phyloP scores from a whole-genome alignment of 2,329 filamentous ascomycete species.

The Botrytis fragariae region DNA sequence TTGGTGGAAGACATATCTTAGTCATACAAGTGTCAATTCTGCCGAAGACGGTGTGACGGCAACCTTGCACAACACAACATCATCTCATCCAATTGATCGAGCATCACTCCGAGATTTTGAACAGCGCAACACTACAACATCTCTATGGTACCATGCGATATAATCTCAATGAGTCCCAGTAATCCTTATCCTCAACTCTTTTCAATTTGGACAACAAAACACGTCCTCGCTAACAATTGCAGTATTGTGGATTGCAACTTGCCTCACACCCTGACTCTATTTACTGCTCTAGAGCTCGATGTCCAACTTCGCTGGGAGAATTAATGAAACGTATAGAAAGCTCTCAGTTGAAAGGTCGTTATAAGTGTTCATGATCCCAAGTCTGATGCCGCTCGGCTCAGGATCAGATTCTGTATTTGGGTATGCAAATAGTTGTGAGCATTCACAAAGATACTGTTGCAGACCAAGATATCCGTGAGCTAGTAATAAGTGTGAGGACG shows the following conservation, averaged over 20 bases:
- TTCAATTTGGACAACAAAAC: not conserved
- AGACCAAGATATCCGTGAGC: not conserved
- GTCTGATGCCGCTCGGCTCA: not conserved
- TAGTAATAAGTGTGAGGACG: not conserved
- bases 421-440: not conserved
- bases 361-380: not conserved
- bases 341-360: no score
- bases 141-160: not conserved
- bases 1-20: not conserved
- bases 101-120: not conserved
- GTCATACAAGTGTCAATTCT: not conserved
- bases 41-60: not conserved
- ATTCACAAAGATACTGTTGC: not conserved
- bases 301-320: no score
- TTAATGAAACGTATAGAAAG: accelerated
- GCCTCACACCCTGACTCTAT: not conserved
- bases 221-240: not conserved
- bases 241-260: not conserved
- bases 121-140: not conserved
- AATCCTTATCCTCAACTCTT: not conserved
- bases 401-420: not conserved
- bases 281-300: not conserved
- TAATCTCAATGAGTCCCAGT: accelerated
- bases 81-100: not conserved
- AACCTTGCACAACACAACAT: not conserved